Evolutionary conservation across 2,329 filamentous ascomycete species (phyloP), one percentile per base, ranked within the genome.

Genomic region (Monilinia fructigena): DNA sequence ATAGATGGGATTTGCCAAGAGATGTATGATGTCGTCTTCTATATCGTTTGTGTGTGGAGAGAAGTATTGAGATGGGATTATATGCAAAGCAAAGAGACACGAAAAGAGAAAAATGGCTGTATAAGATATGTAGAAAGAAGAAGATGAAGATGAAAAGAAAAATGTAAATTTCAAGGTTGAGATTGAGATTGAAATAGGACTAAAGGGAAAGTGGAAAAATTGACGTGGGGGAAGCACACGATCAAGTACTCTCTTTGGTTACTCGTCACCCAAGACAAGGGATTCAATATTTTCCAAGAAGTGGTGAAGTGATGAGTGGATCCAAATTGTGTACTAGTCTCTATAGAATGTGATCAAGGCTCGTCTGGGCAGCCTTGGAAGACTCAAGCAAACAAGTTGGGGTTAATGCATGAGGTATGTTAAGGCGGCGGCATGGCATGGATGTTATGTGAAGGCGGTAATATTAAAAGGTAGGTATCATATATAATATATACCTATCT

Each of bases 381-480:
- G 31, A 8, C 31, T 35, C 31, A 62, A 52, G 35, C 28, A 62
- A 62, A 38, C 31, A 16, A 4, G 26, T 48, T 48, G 16, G 45
- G 40, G n/a, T 47, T 16, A 20, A 11, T n/a, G 10, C 10, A 11
- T 35, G 8, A 48, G n/a, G 28, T 10, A 7, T 18, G 35, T 23
- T 64, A 65, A 47, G 54, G 62, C 62, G 54, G 62, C 62, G 62
- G 62, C 62, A n/a, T 50, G 52, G 38, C 42, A 48, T 40, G 63
- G 50, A 52, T 20, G 20, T 28, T 20, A 31, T 38, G 23, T 12
- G 35, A 42, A 3, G 12, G 40, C 16, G 3, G 38, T 40, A 40
- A 40, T 5, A 14, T 1, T 40, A 35, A 35, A 5, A 35, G 7
- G 31, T 6, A 35, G 31, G 31, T 28, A 35, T 35, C 31, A 35